Base-by-base conservation (phyloP, 306 rosid genomes). In the Rosa lucieae region DNA sequence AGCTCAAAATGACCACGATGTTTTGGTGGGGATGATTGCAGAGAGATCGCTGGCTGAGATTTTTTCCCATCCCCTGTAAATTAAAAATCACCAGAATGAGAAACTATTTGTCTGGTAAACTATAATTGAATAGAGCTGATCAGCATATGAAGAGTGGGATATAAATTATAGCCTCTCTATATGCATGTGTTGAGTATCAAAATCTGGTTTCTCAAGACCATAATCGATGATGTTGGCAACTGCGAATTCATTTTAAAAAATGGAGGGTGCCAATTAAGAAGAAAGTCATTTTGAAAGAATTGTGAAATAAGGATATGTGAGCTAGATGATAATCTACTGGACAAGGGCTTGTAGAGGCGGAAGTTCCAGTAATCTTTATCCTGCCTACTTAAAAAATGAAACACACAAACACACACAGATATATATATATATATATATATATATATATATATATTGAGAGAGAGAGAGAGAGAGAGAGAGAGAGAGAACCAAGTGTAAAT, bases 1-100 rank as follows among this genome's bases (percentile, higher is more conserved):
- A 92, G 89, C 90, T 90, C 97, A 79, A 89, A 87, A 80, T 83
- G 89, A 73, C 86, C 74, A 49, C 40, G 68, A 66, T 85, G 80
- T 70, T 87, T 96, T 61, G 88, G 49, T 65, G 59, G 75, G 51
- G 92, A 80, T 58, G 94, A 78, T 74, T 84, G 92, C 82, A 88
- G 88, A 73, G 93, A 89, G 67, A 90, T 82, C 59, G 80, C 70
- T 79, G 86, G 79, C 77, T 85, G 88, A 74, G 82, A 84, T 82
- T 89, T 91, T 48, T 83, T 86, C 15, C 76, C 81, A 67, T 87
- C 95, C 79, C 89, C 89, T 55, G 90, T 78, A 78, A 82, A 82
- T 83, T 85, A 89, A 73, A 78, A 84, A 84, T 83, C 89, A 76
- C 87, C 90, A 85, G 84, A 84, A 83, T 79, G 79, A 80, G 85